Percentiles rank a stretch among this genome's conserved stretches.
Evolutionary conservation across 768 basidiomycete species (phyloP).

Genomic region (Lactarius evosmus): DNA sequence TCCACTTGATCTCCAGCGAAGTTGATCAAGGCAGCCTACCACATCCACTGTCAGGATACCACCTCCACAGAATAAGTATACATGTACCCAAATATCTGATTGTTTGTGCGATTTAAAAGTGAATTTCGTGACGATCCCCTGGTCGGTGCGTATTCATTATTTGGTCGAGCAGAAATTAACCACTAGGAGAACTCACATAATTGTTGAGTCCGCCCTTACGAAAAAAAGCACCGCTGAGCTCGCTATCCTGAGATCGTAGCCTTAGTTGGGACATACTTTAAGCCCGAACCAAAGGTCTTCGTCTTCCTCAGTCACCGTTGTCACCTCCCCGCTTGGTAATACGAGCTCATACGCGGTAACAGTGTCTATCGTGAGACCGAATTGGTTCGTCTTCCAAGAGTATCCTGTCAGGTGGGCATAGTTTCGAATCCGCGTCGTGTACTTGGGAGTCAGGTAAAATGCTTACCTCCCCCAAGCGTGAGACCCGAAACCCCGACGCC

Average conservation of each 20-base stretch:
- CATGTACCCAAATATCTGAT: constrained; percentile 16
- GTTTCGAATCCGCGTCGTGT: neutral
- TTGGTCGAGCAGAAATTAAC: too few species aligned
- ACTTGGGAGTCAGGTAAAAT: neutral
- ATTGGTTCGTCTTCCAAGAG: constrained; percentile 36
- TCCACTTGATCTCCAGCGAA: constrained; percentile 5
- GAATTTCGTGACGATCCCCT: constrained; percentile 26
- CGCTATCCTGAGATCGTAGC: neutral
- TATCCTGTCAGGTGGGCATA: constrained; percentile 30
- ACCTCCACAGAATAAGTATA: neutral
- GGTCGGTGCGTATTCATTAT: neutral
- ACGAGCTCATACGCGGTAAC: constrained; percentile 33
- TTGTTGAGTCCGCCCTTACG: constrained; percentile 21
- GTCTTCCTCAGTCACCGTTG: constrained; percentile 8
- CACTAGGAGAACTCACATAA: constrained; percentile 5
- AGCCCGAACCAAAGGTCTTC: constrained; percentile 25
- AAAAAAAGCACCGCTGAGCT: neutral
- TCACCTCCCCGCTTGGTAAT: constrained; percentile 32
- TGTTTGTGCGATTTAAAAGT: constrained; percentile 15
- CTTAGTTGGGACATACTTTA: neutral
- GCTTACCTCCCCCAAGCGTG: constrained; percentile 30
- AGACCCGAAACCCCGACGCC: constrained; percentile 31
- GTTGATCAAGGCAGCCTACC: constrained; percentile 8
- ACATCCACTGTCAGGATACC: neutral
- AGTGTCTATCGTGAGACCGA: constrained; percentile 38